Evolutionary conservation across 176 grass and related monocot genomes (phyloP), one percentile per base, ranked within the genome.

Genomic region (Juncus effusus): DNA sequence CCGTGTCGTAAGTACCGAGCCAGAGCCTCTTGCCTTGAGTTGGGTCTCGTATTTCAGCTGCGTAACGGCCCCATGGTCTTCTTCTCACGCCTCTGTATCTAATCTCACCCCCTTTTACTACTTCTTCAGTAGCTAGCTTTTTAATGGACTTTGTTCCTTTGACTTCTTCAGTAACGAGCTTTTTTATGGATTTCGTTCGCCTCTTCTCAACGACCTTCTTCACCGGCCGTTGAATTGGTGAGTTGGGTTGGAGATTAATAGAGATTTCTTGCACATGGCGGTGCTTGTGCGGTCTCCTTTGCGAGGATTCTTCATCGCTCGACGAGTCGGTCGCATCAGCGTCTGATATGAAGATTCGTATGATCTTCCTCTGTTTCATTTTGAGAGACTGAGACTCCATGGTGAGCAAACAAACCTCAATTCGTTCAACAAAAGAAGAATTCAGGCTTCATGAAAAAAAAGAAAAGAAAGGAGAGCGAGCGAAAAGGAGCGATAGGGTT

Each of bases 31-130:
- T 76, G 16, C 93, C 82, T 72, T 86, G 74, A 45, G 82, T 13
- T 11, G 93, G 84, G 82, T 97, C 93, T 6, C 93, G 77, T 60
- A 97, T 97, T 77, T 97, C 93, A 55, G 93, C 88, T 8, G 88
- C 93, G 76, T 79, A 91, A 82, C 88, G 87, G 11, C 93, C 93
- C 93, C 93, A 97, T 40, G 93, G 93, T 77, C 93, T 62, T 66
- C 85, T 75, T 76, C 93, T 81, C 74, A 96, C 93, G 5, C 93
- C 87, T 45, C 93, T 76, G 76, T 91, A 96, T 79, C 76, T 83
- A 50, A 63, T 60, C 13, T 60, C 54, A 13, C 50, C 56, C 35
- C 44, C 44, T 2, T 47, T 47, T 6, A 47, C 5, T 45, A 4
- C 44, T 47, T 47, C 44, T 47, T 47, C 44, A 47, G 6, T 9